Percentiles rank a stretch among this genome's conserved stretches.
These are phyloP conservation scores for Proliferodiscus dingleyae DNA, from an alignment of 2,329 filamentous ascomycete species.

Conservation along the genomic window DNA sequence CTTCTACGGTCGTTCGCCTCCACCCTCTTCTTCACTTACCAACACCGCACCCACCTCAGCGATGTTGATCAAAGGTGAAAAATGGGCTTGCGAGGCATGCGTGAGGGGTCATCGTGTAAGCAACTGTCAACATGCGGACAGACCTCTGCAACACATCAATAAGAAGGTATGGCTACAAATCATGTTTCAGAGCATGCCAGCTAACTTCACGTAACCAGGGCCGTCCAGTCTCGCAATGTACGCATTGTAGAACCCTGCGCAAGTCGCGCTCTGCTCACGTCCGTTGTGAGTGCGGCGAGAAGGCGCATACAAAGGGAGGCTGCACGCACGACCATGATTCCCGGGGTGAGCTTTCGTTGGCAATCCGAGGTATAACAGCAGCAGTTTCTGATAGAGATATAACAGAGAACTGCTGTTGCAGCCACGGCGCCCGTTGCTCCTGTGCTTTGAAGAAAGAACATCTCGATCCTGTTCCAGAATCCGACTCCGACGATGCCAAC, in stretches of 20 bases:
- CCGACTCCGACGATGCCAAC: constrained; percentile 50
- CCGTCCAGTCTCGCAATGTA: constrained; percentile 93
- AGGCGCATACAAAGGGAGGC: constrained; percentile 57
- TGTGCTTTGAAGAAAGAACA: constrained; percentile 60
- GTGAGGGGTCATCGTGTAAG: constrained; percentile 97
- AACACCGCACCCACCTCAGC: constrained; percentile 25
- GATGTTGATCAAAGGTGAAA: constrained; percentile 91
- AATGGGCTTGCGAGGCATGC: constrained; percentile 89
- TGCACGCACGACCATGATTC: constrained; percentile 50
- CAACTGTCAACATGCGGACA: constrained; percentile 94
- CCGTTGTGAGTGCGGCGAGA: constrained; percentile 93
- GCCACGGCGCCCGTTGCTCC: constrained; percentile 62
- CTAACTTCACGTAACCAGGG: constrained; percentile 42
- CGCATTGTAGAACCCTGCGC: constrained; percentile 92
- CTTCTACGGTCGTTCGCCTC: constrained; percentile 26
- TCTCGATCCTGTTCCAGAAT: constrained; percentile 61
- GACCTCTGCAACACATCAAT: constrained; percentile 88
- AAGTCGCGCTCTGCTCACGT: constrained; percentile 93
- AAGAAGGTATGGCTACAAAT: constrained; percentile 56
- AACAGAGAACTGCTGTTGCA: constrained; percentile 64
- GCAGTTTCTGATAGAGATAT: constrained; percentile 31
- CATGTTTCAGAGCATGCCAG: constrained; percentile 2
- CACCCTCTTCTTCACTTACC: constrained; percentile 11
- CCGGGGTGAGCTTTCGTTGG: constrained; percentile 33
- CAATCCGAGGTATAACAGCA: constrained; percentile 20